Evolutionary conservation across 1,284 basidiomycete species (phyloP).

Genomic region (Albatrellus sp.): DNA sequence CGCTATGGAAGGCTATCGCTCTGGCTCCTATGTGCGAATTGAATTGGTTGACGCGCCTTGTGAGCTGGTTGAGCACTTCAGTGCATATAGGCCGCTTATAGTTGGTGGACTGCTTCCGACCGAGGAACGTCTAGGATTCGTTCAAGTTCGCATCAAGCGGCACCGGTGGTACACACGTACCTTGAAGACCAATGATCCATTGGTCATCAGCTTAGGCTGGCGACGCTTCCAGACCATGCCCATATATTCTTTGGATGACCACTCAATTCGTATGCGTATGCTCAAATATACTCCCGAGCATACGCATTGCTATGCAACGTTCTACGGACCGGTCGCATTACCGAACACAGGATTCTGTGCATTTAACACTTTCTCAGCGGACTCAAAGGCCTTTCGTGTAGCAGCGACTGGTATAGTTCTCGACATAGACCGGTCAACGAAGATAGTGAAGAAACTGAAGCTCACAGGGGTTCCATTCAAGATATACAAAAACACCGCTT

Average conservation of each 20-base stretch:
- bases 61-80: conserved; percentile 91
- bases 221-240: conserved; percentile 91
- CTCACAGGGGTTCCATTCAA: conserved; percentile 91
- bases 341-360: conserved; percentile 98
- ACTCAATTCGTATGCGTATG: conserved; percentile 95
- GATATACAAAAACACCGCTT: conserved; percentile 99
- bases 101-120: conserved; percentile 87
- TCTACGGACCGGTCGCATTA: conserved; percentile 82
- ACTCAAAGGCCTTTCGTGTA: conserved; percentile 73
- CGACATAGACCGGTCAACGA: conserved; percentile 82
- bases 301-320: conserved; percentile 97
- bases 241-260: conserved; percentile 94
- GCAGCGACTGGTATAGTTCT: conserved; percentile 92
- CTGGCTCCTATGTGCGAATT: conserved; percentile 91
- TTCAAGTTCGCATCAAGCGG: conserved; percentile 93
- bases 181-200: conserved; percentile 94
- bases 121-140: conserved; percentile 87
- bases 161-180: conserved; percentile 92
- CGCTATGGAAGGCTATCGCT: conserved; percentile 80
- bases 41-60: conserved; percentile 79
- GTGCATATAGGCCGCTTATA: conserved; percentile 84
- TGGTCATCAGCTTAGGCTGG: conserved; percentile 95
- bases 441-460: conserved; percentile 99
- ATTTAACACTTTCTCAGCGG: conserved; percentile 75
- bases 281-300: conserved; percentile 99